A percentile compares a stretch with the other conserved stretches of the same genome.
Conservation (phyloP, 352 stramenopile genomes). For the Globisporangium carolinianum region DNA sequence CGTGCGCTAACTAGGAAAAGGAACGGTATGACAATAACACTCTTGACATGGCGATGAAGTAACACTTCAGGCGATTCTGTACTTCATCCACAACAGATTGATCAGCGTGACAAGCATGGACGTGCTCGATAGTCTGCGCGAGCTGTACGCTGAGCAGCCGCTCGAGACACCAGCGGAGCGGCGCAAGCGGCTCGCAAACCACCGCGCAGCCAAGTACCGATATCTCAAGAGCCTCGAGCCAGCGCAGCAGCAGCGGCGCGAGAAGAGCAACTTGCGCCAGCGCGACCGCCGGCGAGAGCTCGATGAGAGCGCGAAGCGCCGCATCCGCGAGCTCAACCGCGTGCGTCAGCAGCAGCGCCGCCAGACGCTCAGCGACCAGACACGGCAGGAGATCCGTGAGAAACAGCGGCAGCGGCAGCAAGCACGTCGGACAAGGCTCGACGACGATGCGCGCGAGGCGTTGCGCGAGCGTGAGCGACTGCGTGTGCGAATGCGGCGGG, state of each 20-base stretch:
- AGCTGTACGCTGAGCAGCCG: slow-evolving; percentile 34
- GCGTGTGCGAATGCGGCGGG: slow-evolving; percentile 29
- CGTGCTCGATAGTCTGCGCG: slow-evolving; percentile 44
- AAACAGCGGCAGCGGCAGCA: slow-evolving; percentile 40
- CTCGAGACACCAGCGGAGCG: slow-evolving; percentile 42
- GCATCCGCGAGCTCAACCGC: slow-evolving; percentile 57
- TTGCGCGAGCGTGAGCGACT: slow-evolving; percentile 42
- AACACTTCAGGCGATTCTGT: no score
- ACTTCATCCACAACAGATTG: neutral
- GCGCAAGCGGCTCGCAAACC: slow-evolving; percentile 43
- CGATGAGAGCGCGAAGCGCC: slow-evolving; percentile 25
- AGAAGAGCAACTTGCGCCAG: slow-evolving; percentile 38
- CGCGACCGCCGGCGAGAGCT: slow-evolving; percentile 36
- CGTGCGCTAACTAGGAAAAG: no score
- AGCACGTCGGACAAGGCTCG: slow-evolving; percentile 30
- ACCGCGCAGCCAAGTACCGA: slow-evolving; percentile 64
- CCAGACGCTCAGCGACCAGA: slow-evolving; percentile 31
- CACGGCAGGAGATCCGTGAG: slow-evolving; percentile 26
- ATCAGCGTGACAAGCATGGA: slow-evolving; percentile 16
- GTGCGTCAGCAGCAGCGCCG: slow-evolving; percentile 45
- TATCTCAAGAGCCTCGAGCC: slow-evolving; percentile 24
- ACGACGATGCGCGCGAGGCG: slow-evolving; percentile 27
- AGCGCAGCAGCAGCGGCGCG: slow-evolving; percentile 22
- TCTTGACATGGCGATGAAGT: no score
- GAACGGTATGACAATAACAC: no score